These are phyloP conservation scores for Apiotrichum brassicae DNA, from an alignment of 1,284 basidiomycete genomes.

Conservation along the genomic window DNA sequence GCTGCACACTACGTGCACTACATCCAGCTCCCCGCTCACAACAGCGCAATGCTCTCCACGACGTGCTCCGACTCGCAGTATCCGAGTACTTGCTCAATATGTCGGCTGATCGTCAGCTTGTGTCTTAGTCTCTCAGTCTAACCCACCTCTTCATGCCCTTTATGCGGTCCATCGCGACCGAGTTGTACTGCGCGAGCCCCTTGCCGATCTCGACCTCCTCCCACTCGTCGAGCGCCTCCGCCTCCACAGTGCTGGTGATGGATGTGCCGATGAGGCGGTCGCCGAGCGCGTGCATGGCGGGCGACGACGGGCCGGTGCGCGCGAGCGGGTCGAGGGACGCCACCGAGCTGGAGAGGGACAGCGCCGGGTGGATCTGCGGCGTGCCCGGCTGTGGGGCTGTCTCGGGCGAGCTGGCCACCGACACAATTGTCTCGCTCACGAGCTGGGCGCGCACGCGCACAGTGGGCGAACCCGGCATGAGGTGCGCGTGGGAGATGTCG, in stretches of 20 bases:
- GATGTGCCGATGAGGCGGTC: background rate
- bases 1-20: background rate
- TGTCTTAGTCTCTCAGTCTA: background rate
- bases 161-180: conserved; percentile 78
- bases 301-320: conserved; percentile 27
- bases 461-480: conserved; percentile 4
- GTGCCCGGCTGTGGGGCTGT: conserved; percentile 32
- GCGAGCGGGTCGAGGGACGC: conserved; percentile 45
- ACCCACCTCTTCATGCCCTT: conserved; percentile 83
- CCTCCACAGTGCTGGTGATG: background rate
- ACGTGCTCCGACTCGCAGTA: conserved; percentile 96
- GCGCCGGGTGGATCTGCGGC: conserved; percentile 39
- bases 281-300: conserved; percentile 24
- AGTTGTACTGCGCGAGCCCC: conserved; percentile 93
- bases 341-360: conserved; percentile 44
- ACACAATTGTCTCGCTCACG: background rate
- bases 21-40: conserved; percentile 4
- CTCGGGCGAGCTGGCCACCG: conserved; percentile 12
- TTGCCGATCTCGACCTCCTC: conserved; percentile 86
- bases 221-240: conserved; percentile 49
- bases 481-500: conserved; percentile 5
- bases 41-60: conserved; percentile 69
- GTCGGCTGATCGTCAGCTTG: conserved; percentile 54
- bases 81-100: conserved; percentile 72
- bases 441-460: conserved; percentile 1